Conservation (phyloP, 1,139 yeast genomes). For the Ashbya aceris region DNA sequence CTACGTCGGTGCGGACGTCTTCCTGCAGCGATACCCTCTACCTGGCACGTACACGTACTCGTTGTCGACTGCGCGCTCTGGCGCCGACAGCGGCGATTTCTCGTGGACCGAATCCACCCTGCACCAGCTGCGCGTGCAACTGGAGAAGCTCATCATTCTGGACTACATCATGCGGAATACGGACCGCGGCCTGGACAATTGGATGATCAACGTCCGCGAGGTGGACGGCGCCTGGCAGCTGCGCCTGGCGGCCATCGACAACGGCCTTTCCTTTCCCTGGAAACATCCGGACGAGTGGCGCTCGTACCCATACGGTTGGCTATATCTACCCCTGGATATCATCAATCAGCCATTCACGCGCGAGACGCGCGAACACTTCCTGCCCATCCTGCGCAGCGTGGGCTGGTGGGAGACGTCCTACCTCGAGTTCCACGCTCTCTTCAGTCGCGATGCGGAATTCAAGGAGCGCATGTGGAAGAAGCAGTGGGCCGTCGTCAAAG, state of each 20-base stretch:
- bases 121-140: constrained; percentile 47
- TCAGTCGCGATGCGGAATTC: constrained; percentile 51
- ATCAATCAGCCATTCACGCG: constrained; percentile 62
- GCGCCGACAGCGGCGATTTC: constrained; percentile 25
- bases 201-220: constrained; percentile 52
- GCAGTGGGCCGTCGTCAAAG: constrained; percentile 65
- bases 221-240: constrained; percentile 34
- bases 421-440: constrained; percentile 38
- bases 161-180: constrained; percentile 72
- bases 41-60: constrained; percentile 51
- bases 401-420: constrained; percentile 67
- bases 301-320: constrained; percentile 74
- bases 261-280: constrained; percentile 74
- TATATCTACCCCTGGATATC: constrained; percentile 52
- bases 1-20: constrained; percentile 53
- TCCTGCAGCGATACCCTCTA: constrained; percentile 47
- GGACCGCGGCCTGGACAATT: constrained; percentile 65
- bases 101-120: constrained; percentile 48
- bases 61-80: constrained; percentile 4
- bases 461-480: constrained; percentile 57
- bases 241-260: constrained; percentile 67
- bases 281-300: constrained; percentile 80
- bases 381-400: constrained; percentile 50
- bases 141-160: constrained; percentile 60
- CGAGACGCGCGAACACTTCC: constrained; percentile 47